Conservation (phyloP, 352 stramenopile genomes). For the Phytophthora pinifolia region DNA sequence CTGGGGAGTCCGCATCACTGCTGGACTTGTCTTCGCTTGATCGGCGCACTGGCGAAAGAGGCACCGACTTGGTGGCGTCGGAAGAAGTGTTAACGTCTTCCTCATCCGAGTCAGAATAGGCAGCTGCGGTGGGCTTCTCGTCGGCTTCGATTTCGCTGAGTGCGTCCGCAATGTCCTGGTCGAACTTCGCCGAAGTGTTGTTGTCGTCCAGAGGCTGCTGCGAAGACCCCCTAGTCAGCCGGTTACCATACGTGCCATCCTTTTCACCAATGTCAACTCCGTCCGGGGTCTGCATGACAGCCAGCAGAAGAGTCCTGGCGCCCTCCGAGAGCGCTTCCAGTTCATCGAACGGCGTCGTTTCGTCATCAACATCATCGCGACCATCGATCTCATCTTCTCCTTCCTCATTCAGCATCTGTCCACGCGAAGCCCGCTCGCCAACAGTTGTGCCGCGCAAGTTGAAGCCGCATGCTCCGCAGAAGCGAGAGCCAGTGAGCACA, state of each 20-base stretch:
- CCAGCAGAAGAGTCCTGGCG: slow-evolving; percentile 78
- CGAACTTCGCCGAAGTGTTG: slow-evolving; percentile 34
- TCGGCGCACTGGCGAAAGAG: slow-evolving; percentile 22
- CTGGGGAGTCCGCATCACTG: slow-evolving; percentile 18
- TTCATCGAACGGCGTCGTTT: slow-evolving; percentile 85
- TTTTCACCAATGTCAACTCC: slow-evolving; percentile 74
- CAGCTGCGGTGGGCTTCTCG: slow-evolving; percentile 13
- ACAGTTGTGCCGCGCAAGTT: slow-evolving; percentile 80
- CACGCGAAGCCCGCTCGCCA: slow-evolving; percentile 46
- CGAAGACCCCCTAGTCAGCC: slow-evolving; percentile 32
- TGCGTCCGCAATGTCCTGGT: slow-evolving; percentile 37
- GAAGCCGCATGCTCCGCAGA: slow-evolving; percentile 86
- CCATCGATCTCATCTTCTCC: slow-evolving; percentile 46
- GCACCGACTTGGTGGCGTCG: slow-evolving; percentile 18
- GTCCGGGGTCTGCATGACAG: slow-evolving; percentile 88
- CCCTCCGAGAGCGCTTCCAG: slow-evolving; percentile 86
- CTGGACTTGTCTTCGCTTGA: slow-evolving; percentile 20
- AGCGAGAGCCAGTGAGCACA: slow-evolving; percentile 84
- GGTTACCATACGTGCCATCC: slow-evolving; percentile 46
- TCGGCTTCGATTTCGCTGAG: slow-evolving; percentile 26
- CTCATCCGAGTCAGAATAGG: slow-evolving; percentile 22
- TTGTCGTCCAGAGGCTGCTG: slow-evolving; percentile 26
- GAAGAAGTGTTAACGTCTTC: slow-evolving; percentile 22
- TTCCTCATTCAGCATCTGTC: slow-evolving; percentile 20
- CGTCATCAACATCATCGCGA: slow-evolving; percentile 75